Evolutionary conservation across 2,329 filamentous ascomycete genomes (phyloP), one percentile per base, ranked within the genome.

Genomic region (Fusarium xylarioides): DNA sequence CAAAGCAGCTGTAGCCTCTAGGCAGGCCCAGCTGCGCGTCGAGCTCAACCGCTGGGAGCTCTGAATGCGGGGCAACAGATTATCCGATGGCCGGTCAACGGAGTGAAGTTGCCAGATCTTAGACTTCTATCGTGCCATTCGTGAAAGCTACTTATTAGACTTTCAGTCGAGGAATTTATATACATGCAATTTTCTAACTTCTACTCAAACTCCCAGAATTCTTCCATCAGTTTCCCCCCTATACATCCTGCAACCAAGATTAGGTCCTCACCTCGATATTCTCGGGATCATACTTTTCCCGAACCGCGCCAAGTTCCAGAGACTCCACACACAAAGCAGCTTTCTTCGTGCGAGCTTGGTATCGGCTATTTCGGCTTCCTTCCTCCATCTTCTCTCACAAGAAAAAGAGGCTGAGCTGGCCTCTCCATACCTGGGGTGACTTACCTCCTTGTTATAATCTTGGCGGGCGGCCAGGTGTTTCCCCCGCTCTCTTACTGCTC

Each of bases 1-100:
- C 77, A 74, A 70, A 71, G 73, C 75, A 76, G 75, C 76, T 75
- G 70, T 73, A 74, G 70, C 73, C 74, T 75, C 78, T 76, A 82
- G 81, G 81, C 81, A 82, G 69, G 75, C 77, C 74, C 75, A 81
- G 80, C 81, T 82, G 80, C 81, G 81, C 81, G 81, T 82, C 80
- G 73, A 81, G 80, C 79, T 81, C 69, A 63, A 69, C 55, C 63
- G 64, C 42, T 61, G 21, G 60, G 60, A 77, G 77, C 77, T 78
- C 40, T 44, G 59, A 46, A 43, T 44, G 46, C 79, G 79, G 80
- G 66, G 26, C 34, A 70, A 73, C 5, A 66, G 57, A 77, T 81
- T 73, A 38, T 75, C 80, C 80, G 80, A 37, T 1, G 14, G 10
- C 76, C 74, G 75, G 21, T 10, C 32, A 23, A 50, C 23, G 6